Percentiles rank a stretch among this genome's conserved stretches.
These are phyloP conservation scores for Elsinoe batatas DNA, from an alignment of 2,329 filamentous ascomycete genomes.

Conservation along the genomic window DNA sequence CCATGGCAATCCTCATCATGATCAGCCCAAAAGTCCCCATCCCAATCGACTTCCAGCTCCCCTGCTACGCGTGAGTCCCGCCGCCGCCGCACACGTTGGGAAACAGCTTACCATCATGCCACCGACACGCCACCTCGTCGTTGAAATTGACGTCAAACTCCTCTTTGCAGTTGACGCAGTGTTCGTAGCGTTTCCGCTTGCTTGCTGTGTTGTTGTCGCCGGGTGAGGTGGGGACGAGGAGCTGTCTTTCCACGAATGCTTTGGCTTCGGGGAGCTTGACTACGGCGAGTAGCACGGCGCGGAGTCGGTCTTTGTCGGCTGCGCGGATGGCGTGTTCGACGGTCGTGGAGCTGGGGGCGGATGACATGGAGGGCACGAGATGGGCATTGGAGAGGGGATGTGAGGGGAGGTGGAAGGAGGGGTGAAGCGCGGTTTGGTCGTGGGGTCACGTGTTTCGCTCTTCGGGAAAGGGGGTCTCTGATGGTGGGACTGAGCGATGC, in stretches of 20 bases:
- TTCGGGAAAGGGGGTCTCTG: too few relatives aligned
- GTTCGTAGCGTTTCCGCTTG: not conserved
- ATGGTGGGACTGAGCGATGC: too few relatives aligned
- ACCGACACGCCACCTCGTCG: too few relatives aligned
- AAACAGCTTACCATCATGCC: too few relatives aligned
- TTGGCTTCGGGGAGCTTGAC: not conserved
- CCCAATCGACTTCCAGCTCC: conserved; percentile 19
- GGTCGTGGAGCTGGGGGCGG: not conserved
- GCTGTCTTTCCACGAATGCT: not conserved
- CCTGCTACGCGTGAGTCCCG: conserved; percentile 16
- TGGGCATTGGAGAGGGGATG: not conserved
- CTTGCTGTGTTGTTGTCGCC: not conserved
- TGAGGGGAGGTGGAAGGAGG: too few relatives aligned
- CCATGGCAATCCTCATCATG: conserved; percentile 24
- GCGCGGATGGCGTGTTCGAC: not conserved
- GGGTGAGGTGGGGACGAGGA: not conserved
- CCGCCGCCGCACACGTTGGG: not conserved
- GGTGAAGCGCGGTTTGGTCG: too few relatives aligned
- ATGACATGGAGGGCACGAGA: not conserved
- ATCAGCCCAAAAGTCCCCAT: conserved; percentile 24
- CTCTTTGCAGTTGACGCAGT: too few relatives aligned
- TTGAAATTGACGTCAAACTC: too few relatives aligned
- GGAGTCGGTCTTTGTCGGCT: not conserved
- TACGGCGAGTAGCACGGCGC: not conserved
- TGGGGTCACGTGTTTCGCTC: too few relatives aligned